These are phyloP conservation scores for Garcileccinum viscosum DNA, from an alignment of 1,284 basidiomycete species.

Conservation along the genomic window DNA sequence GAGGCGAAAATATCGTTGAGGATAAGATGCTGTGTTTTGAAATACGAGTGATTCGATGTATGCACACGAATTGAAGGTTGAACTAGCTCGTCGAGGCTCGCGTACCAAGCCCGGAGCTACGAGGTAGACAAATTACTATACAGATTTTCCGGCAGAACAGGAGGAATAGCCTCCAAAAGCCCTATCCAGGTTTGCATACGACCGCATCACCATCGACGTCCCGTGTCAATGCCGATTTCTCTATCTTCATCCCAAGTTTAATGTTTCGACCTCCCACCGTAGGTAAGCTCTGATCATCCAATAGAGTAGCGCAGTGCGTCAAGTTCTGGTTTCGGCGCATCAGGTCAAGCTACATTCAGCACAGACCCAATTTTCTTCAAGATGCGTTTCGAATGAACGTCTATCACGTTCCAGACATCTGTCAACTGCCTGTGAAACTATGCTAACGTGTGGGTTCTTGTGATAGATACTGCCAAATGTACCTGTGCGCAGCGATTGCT, in stretches of 20 bases:
- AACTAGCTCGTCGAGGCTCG: no score
- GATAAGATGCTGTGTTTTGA: no score
- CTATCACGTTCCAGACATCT: conserved; percentile 45
- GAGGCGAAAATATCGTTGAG: no score
- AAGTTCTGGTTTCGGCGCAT: conserved; percentile 24
- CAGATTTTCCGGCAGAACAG: conserved; percentile 5
- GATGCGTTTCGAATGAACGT: conserved; percentile 84
- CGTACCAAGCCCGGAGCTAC: background rate
- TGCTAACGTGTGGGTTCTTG: conserved; percentile 82
- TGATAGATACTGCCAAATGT: conserved; percentile 88
- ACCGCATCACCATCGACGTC: conserved; percentile 39
- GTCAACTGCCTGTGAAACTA: background rate
- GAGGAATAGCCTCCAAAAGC: conserved; percentile 68
- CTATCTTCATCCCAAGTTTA: conserved; percentile 20
- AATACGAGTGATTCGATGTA: no score
- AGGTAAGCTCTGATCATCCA: conserved; percentile 9
- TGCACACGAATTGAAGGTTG: no score
- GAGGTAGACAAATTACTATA: conserved; percentile 13
- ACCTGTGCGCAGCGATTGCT: conserved; percentile 81
- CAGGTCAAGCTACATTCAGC: conserved; percentile 61
- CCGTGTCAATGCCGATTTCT: conserved; percentile 30
- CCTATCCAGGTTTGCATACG: conserved; percentile 72
- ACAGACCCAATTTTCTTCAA: conserved; percentile 77
- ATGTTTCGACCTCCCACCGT: background rate
- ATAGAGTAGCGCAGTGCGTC: conserved; percentile 2